Percentiles rank a stretch among this genome's conserved stretches.
Evolutionary conservation across 2,329 filamentous ascomycete genomes (phyloP).

Genomic region (Microdochium trichocladiopsis): DNA sequence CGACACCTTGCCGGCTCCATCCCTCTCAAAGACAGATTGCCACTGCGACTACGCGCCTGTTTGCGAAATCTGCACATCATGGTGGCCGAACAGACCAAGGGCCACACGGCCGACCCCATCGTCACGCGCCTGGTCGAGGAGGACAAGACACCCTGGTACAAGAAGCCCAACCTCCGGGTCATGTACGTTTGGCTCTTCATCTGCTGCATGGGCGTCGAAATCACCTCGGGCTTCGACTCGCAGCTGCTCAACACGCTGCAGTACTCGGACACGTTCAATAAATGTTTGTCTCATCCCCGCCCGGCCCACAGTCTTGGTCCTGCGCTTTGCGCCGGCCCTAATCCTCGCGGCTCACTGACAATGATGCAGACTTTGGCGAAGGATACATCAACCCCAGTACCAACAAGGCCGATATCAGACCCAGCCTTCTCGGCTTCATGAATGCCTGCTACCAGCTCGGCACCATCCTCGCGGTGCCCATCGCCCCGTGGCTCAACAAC

Average conservation of each 20-base stretch:
- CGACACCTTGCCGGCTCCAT: no score
- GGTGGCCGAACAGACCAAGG: background rate
- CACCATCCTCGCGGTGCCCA: constrained; percentile 38
- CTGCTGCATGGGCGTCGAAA: constrained; percentile 1
- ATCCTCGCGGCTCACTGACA: background rate
- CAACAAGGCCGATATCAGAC: background rate
- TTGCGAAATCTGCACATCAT: no score
- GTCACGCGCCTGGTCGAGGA: background rate
- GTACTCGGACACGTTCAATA: constrained; percentile 26
- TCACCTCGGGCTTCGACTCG: constrained; percentile 37
- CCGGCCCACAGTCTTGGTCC: background rate
- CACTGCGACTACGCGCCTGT: background rate
- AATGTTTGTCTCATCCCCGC: constrained; percentile 18
- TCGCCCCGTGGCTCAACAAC: constrained; percentile 25
- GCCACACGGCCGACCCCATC: background rate
- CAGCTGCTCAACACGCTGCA: constrained; percentile 38
- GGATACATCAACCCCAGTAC: background rate
- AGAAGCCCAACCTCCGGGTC: background rate
- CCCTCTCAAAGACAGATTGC: background rate
- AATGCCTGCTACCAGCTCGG: constrained; percentile 55
- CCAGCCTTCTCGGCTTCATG: constrained; percentile 49
- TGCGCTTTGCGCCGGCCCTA: no score
- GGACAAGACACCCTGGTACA: background rate
- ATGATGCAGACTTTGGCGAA: constrained; percentile 33
- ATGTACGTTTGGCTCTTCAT: background rate